Evolutionary conservation across 176 grass and related monocot species (phyloP).

Genomic region (Oryza punctata): DNA sequence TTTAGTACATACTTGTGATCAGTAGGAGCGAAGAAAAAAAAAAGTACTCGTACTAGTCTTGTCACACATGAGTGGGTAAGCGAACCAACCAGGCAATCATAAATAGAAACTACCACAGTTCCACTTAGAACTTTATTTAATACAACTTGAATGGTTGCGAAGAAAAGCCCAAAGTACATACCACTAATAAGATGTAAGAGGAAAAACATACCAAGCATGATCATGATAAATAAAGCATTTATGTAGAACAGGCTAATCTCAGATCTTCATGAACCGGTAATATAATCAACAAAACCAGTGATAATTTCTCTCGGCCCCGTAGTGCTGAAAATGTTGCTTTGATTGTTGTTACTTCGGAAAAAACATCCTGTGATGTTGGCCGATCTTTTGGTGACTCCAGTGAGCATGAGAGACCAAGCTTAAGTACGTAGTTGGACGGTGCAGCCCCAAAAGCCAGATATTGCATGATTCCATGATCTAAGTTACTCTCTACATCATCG

Average conservation of each 20-base stretch:
- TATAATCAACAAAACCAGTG: not conserved
- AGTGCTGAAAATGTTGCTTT: slow-evolving; percentile 30
- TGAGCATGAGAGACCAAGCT: slow-evolving; percentile 48
- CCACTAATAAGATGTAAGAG: too few relatives aligned
- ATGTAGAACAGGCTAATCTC: not conserved
- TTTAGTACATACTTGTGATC: too few relatives aligned
- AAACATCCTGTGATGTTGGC: slow-evolving; percentile 42
- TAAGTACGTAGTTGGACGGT: slow-evolving; percentile 32
- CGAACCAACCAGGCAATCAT: too few relatives aligned
- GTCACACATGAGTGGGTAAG: too few relatives aligned
- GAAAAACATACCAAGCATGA: too few relatives aligned
- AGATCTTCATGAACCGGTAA: not conserved
- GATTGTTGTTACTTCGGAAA: slow-evolving; percentile 28
- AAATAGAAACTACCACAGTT: too few relatives aligned
- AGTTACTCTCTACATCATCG: not conserved
- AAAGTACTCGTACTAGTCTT: too few relatives aligned
- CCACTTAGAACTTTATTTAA: too few relatives aligned
- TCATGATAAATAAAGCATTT: not conserved
- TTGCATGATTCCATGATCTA: not conserved
- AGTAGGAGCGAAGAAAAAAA: too few relatives aligned
- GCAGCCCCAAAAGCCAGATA: not conserved
- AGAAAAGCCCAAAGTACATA: too few relatives aligned
- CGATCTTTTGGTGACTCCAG: slow-evolving; percentile 44
- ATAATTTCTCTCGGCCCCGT: not conserved
- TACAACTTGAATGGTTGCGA: too few relatives aligned